A percentile compares a stretch with the other conserved stretches of the same genome.
Evolutionary conservation across 75 land plant species (phyloP).

Genomic region (Pseudotsuga menziesii): DNA sequence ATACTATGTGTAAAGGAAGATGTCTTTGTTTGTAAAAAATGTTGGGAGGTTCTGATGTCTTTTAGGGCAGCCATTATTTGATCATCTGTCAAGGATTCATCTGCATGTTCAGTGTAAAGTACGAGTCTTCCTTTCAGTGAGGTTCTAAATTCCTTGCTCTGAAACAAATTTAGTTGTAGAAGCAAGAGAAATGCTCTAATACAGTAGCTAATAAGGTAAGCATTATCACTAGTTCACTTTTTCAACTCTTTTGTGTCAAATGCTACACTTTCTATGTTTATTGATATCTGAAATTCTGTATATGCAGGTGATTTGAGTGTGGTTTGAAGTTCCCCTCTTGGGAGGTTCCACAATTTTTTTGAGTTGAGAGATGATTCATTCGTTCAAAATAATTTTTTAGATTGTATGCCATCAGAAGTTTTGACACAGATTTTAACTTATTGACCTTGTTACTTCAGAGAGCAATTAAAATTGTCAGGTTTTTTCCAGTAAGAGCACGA

Average conservation of each 20-base stretch:
- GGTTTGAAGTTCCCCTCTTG: neutral
- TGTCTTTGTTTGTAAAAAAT: neutral
- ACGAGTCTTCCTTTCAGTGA: neutral
- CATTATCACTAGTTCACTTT: neutral
- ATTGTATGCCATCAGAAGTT: neutral
- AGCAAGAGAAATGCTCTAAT: neutral
- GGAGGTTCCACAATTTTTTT: conserved; percentile 1
- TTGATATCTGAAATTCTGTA: neutral
- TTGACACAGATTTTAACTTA: neutral
- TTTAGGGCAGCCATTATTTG: conserved; percentile 1
- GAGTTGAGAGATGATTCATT: neutral
- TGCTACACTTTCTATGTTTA: neutral
- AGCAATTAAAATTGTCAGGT: neutral
- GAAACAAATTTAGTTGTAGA: neutral
- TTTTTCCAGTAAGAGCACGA: neutral
- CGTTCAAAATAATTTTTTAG: conserved; percentile 1
- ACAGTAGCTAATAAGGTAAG: neutral
- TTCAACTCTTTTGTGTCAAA: neutral
- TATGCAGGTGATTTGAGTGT: conserved; percentile 12
- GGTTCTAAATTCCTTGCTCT: neutral
- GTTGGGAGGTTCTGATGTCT: neutral
- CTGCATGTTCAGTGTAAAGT: neutral
- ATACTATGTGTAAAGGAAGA: neutral
- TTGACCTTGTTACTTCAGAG: neutral
- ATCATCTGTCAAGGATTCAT: neutral